phyloP scores from a whole-genome alignment of 164 flowering plant species.

The Chimonanthus praecox region DNA sequence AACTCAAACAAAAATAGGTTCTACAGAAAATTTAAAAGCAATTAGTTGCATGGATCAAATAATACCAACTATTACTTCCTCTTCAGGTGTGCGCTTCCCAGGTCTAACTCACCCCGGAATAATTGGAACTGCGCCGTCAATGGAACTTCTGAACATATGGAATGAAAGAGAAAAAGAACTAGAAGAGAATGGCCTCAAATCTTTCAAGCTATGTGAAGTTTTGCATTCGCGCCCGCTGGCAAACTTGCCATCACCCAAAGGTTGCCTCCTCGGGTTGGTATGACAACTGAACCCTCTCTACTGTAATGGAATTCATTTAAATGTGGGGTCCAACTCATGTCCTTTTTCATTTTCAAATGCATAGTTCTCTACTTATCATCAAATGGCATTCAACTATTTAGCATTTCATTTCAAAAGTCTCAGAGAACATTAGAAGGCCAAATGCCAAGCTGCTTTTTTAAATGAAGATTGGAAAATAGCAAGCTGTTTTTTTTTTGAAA shows the following conservation, averaged over 20 bases:
- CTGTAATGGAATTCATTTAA: not conserved
- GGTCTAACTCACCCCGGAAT: conserved; percentile 92
- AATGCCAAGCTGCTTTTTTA: no score
- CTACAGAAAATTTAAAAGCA: not conserved
- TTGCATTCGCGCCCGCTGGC: conserved; percentile 82
- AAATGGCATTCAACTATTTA: no score
- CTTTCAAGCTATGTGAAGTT: conserved; percentile 71
- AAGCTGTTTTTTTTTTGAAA: no score
- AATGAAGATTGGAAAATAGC: no score
- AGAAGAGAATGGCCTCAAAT: conserved; percentile 63
- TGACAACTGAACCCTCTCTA: not conserved
- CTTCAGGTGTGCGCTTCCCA: conserved; percentile 79
- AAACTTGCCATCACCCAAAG: conserved; percentile 71
- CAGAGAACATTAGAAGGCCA: no score
- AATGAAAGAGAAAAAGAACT: conserved; percentile 70
- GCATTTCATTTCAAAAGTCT: no score
- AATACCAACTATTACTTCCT: not conserved
- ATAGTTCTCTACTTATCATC: no score
- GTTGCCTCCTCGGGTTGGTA: conserved; percentile 85
- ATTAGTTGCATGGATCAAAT: not conserved
- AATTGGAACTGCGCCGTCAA: conserved; percentile 93
- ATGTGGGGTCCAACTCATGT: not conserved
- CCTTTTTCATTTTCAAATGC: not conserved
- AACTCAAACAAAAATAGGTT: no score
- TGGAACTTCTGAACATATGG: conserved; percentile 82